phyloP scores from a whole-genome alignment of 768 basidiomycete genomes.

The Boletus eberwhitei region DNA sequence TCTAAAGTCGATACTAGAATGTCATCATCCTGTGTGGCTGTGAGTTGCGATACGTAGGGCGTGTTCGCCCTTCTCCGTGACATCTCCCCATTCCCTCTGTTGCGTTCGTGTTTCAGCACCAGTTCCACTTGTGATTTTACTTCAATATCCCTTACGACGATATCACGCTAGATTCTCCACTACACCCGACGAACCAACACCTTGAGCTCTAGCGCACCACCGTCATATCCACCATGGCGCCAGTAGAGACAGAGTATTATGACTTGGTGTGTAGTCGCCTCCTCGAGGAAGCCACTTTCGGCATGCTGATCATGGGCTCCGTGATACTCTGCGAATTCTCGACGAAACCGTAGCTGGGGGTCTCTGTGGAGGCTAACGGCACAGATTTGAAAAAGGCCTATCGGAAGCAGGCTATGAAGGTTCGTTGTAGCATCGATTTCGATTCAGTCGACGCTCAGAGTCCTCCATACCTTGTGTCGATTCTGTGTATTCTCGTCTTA shows the following conservation, averaged over 20 bases:
- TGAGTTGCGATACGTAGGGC: conserved; percentile 12
- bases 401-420: conserved; percentile 91
- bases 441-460: background rate
- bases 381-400: conserved; percentile 92
- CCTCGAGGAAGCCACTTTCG: background rate
- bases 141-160: conserved; percentile 1
- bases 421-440: conserved; percentile 30
- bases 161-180: conserved; percentile 6
- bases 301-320: background rate
- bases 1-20: conserved; percentile 4
- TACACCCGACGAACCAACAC: background rate
- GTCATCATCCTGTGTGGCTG: conserved; percentile 30
- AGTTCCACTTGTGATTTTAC: background rate
- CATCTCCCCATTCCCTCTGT: background rate
- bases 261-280: conserved; percentile 56
- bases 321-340: background rate
- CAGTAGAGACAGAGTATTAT: conserved; percentile 89
- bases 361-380: conserved; percentile 69
- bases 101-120: conserved; percentile 6
- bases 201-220: background rate
- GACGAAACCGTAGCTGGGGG: conserved; percentile 52
- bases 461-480: background rate
- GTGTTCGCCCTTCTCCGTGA: background rate
- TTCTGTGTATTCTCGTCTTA: background rate
- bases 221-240: conserved; percentile 53